Evolutionary conservation across 495 filamentous ascomycete species (phyloP).

Genomic region (Neurospora sp.): DNA sequence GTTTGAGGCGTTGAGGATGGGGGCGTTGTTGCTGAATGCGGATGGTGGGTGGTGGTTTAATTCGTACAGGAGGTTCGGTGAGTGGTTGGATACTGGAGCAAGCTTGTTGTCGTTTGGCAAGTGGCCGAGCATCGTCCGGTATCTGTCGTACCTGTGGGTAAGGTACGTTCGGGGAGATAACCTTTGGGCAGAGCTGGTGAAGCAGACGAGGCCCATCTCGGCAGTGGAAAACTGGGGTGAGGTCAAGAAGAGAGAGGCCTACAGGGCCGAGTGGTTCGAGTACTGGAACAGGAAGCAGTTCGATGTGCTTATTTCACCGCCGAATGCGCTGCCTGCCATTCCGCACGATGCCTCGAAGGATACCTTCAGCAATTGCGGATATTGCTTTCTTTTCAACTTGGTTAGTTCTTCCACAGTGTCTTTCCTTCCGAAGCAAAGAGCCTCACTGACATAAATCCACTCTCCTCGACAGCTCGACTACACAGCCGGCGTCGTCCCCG

Average conservation of each 20-base stretch:
- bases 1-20: slow-evolving; percentile 68
- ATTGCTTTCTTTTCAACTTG: slow-evolving; percentile 93
- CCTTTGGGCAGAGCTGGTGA: slow-evolving; percentile 69
- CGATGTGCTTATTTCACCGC: slow-evolving; percentile 77
- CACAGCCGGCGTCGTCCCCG: slow-evolving; percentile 70
- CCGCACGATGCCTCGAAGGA: slow-evolving; percentile 81
- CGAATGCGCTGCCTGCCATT: slow-evolving; percentile 82
- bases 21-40: slow-evolving; percentile 73
- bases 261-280: slow-evolving; percentile 64
- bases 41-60: slow-evolving; percentile 79
- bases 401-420: slow-evolving; percentile 28
- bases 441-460: neutral
- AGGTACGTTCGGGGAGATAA: slow-evolving; percentile 68
- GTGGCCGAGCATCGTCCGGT: slow-evolving; percentile 68
- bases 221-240: slow-evolving; percentile 74
- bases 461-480: slow-evolving; percentile 58
- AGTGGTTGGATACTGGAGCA: slow-evolving; percentile 74
- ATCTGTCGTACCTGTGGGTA: slow-evolving; percentile 80
- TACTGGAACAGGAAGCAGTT: slow-evolving; percentile 68
- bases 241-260: slow-evolving; percentile 64
- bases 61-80: slow-evolving; percentile 64
- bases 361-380: slow-evolving; percentile 81
- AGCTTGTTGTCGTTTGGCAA: slow-evolving; percentile 58
- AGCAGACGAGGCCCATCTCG: slow-evolving; percentile 58
- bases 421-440: slow-evolving; percentile 1